Conservation (phyloP, 257 asterid species). For the Catharanthus roseus region DNA sequence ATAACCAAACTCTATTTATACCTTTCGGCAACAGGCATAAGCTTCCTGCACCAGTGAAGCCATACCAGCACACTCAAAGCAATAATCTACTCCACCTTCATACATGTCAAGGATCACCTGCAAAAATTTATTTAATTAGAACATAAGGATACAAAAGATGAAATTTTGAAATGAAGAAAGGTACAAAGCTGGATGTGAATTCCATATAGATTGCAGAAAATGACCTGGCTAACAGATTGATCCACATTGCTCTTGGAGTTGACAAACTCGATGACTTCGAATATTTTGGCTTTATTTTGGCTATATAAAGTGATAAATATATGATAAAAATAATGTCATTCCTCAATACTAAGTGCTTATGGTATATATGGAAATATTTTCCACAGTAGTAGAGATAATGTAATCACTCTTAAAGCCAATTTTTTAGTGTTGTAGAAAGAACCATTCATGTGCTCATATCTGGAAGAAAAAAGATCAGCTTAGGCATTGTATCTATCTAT, state of each 20-base stretch:
- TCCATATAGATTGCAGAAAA: background rate
- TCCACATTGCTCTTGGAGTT: constrained; percentile 48
- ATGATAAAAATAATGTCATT: too few relatives aligned
- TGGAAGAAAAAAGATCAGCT: background rate
- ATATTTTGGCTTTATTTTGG: too few relatives aligned
- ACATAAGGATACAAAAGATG: too few relatives aligned
- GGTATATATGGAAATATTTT: background rate
- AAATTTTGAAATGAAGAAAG: too few relatives aligned
- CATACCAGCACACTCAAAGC: constrained; percentile 87
- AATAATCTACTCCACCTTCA: constrained; percentile 81
- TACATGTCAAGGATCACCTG: constrained; percentile 72
- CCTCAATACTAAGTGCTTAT: too few relatives aligned
- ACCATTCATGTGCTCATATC: background rate
- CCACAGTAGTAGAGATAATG: background rate
- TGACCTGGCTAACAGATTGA: constrained; percentile 65
- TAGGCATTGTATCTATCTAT: too few relatives aligned
- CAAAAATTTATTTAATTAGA: constrained; percentile 6
- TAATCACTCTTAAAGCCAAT: background rate
- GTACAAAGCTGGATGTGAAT: too few relatives aligned
- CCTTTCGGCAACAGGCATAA: constrained; percentile 63
- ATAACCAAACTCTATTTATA: too few relatives aligned
- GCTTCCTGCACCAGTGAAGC: constrained; percentile 71
- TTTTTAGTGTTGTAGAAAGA: background rate
- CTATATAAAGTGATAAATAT: constrained; percentile 26
- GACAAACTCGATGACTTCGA: constrained; percentile 76